These are phyloP conservation scores for Linnemannia elongata DNA, from an alignment of 192 early-diverging fungal genomes.

Conservation along the genomic window DNA sequence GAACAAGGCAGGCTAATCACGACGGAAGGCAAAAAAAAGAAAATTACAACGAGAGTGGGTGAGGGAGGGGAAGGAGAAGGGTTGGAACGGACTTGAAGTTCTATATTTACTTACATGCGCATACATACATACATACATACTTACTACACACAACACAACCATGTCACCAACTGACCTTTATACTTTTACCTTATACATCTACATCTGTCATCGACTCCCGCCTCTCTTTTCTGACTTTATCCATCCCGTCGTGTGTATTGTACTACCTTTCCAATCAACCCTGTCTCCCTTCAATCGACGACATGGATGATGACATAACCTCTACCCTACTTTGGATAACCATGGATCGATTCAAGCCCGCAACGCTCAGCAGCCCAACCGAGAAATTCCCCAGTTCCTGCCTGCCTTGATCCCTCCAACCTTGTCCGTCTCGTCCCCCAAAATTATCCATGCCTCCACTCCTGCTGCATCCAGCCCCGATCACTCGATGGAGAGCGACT, in stretches of 20 bases:
- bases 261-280: too few relatives aligned
- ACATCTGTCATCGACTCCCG: neutral
- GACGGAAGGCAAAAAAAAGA: neutral
- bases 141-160: neutral
- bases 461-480: slow-evolving; percentile 53
- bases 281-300: neutral
- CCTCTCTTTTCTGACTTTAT: neutral
- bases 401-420: slow-evolving; percentile 55
- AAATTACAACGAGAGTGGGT: neutral
- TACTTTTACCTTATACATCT: slow-evolving; percentile 8
- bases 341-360: slow-evolving; percentile 25
- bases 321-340: neutral
- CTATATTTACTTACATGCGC: slow-evolving; percentile 36
- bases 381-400: slow-evolving; percentile 62
- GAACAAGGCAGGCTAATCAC: neutral
- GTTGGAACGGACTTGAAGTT: slow-evolving; percentile 7
- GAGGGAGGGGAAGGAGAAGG: neutral
- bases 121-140: slow-evolving; percentile 2
- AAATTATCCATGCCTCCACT: slow-evolving; percentile 30
- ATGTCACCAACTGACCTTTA: slow-evolving; percentile 10
- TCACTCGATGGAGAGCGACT: slow-evolving; percentile 54
- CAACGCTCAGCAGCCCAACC: slow-evolving; percentile 36
- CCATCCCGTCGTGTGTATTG: neutral
- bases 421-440: slow-evolving; percentile 45
- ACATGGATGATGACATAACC: neutral